Conservation (phyloP, 179 eudicot genomes). For the Amaranthus tricolor region DNA sequence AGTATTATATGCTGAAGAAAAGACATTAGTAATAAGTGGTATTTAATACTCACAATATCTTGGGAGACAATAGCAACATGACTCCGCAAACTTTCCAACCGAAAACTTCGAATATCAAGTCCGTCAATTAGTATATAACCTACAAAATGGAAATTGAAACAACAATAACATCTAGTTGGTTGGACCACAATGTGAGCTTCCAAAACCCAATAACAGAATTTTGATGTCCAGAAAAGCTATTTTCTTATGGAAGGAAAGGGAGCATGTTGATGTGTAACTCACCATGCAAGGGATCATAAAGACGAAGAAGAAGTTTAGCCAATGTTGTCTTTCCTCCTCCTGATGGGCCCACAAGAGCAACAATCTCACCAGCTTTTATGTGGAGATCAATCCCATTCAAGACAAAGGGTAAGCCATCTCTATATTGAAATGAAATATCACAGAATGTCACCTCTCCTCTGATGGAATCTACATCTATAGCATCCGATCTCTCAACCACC, state of each 20-base stretch:
- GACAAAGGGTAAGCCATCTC: constrained; percentile 57
- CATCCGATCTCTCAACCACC: constrained; percentile 70
- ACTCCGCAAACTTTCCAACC: constrained; percentile 68
- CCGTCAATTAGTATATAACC: constrained; percentile 75
- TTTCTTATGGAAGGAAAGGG: not conserved
- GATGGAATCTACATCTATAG: constrained; percentile 54
- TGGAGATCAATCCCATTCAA: constrained; percentile 69
- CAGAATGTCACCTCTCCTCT: constrained; percentile 67
- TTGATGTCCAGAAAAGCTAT: not conserved
- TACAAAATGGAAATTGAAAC: constrained; percentile 28
- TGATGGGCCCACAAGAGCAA: constrained; percentile 95
- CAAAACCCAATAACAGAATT: constrained; percentile 13
- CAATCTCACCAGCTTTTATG: constrained; percentile 79
- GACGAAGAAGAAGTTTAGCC: constrained; percentile 90
- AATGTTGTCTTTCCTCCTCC: constrained; percentile 99
- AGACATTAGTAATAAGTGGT: constrained; percentile 16
- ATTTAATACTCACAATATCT: constrained; percentile 62
- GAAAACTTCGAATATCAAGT: constrained; percentile 50
- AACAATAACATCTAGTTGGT: not conserved
- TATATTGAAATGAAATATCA: constrained; percentile 62
- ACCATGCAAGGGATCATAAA: constrained; percentile 85
- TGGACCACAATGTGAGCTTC: constrained; percentile 9
- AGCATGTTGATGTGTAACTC: constrained; percentile 17
- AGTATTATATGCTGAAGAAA: not conserved
- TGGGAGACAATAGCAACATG: constrained; percentile 90